Percentiles rank a stretch among this genome's conserved stretches.
These are phyloP conservation scores for Salix brachista DNA, from an alignment of 345 rosid genomes.

Conservation along the genomic window DNA sequence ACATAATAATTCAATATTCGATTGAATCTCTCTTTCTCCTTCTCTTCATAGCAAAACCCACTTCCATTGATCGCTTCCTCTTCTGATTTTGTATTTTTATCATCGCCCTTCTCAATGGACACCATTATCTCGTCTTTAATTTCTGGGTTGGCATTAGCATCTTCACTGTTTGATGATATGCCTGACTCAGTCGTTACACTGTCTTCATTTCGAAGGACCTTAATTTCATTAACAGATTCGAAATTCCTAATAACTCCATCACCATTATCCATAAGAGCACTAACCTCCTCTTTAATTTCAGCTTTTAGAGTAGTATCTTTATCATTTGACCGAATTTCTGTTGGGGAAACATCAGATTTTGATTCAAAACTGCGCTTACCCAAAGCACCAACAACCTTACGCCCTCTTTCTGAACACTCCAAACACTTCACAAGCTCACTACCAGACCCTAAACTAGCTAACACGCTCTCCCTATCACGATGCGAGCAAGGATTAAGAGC, in stretches of 20 bases:
- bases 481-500: constrained; percentile 75
- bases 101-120: neutral
- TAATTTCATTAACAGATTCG: neutral
- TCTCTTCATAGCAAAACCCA: constrained; percentile 56
- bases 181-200: neutral
- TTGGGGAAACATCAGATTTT: constrained; percentile 21
- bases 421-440: constrained; percentile 68
- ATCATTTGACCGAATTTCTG: constrained; percentile 35
- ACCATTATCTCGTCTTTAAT: neutral
- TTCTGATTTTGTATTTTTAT: constrained; percentile 21
- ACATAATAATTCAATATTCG: constrained; percentile 65
- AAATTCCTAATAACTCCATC: constrained; percentile 10
- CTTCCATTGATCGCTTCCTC: constrained; percentile 20
- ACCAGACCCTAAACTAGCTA: constrained; percentile 68
- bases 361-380: constrained; percentile 49
- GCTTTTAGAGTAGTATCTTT: constrained; percentile 14
- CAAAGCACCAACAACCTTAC: constrained; percentile 63
- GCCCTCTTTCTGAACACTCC: constrained; percentile 81
- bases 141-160: neutral
- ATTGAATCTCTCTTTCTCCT: constrained; percentile 76
- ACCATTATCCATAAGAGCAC: constrained; percentile 14
- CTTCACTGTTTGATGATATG: neutral
- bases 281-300: constrained; percentile 18
- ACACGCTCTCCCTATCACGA: constrained; percentile 75
- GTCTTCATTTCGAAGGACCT: neutral